Conservation (phyloP, 306 rosid species). For the Malus orientalis region DNA sequence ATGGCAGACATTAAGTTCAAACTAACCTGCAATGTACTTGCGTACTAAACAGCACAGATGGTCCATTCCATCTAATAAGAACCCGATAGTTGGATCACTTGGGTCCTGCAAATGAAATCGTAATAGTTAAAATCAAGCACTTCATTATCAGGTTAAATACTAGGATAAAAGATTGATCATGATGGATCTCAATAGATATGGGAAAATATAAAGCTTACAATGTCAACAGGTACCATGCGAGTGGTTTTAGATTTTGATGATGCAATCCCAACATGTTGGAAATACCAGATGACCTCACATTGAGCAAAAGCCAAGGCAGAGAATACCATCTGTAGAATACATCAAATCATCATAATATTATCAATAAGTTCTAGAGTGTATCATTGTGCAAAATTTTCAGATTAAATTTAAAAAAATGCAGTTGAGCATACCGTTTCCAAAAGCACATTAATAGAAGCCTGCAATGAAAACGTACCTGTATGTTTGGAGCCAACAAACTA, state of each 20-base stretch:
- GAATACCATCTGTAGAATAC: constrained; percentile 79
- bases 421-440: background rate
- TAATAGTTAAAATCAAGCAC: constrained; percentile 24
- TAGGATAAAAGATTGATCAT: background rate
- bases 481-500: constrained; percentile 90
- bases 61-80: constrained; percentile 92
- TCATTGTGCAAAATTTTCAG: background rate
- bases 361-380: background rate
- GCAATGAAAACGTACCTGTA: constrained; percentile 53
- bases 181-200: constrained; percentile 6
- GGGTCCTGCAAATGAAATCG: constrained; percentile 62
- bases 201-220: constrained; percentile 45
- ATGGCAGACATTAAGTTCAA: background rate
- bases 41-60: constrained; percentile 90
- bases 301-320: constrained; percentile 98
- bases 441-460: background rate
- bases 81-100: constrained; percentile 94
- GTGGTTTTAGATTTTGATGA: constrained; percentile 79
- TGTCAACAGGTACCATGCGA: constrained; percentile 68
- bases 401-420: background rate
- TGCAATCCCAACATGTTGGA: constrained; percentile 87
- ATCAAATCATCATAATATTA: constrained; percentile 22
- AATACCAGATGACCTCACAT: constrained; percentile 91
- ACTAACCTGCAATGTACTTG: constrained; percentile 87
- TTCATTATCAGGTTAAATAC: constrained; percentile 13